Base-by-base conservation (phyloP, 345 rosid genomes). In the Hypericum androsaemum region DNA sequence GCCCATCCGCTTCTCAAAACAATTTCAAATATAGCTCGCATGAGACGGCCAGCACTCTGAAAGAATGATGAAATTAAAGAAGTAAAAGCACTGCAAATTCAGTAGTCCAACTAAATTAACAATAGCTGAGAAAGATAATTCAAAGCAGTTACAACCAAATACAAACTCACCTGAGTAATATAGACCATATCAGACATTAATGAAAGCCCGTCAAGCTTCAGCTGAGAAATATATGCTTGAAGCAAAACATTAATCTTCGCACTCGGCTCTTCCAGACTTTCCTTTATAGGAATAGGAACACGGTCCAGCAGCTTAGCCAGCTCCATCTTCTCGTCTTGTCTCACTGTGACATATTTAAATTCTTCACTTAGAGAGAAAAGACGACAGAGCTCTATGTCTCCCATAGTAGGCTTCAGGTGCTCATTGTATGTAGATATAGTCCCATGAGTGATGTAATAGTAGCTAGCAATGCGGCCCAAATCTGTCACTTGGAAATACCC, bases 301-400 rank as follows among this genome's bases (percentile, higher is more conserved):
- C 85, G 86, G 36, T 80, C 94, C 79, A 92, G 55, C 47, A 88
- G 97, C 71, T 88, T 88, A 0, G 97, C 86, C 57, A 92, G 88
- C 61, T 92, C 98, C 97, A 88, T 83, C 81, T 92, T 88, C 87
- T 92, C 97, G 71, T 88, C 94, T 71, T 88, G 94, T 68, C 98
- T 76, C 67, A 92, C 98, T 6, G 94, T 81, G 36, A 88, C 97
- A 68, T 85, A 85, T 56, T 83, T 92, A 69, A 92, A 92, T 64
- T 88, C 97, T 66, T 92, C 98, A 64, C 95, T 92, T 7, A 83
- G 80, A 10, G 90, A 88, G 53, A 92, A 88, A 52, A 92, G 69
- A 49, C 83, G 81, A 53, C 84, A 92, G 8, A 92, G 88, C 64
- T 92, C 95, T 56, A 92, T 88, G 55, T 88, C 90, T 32, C 97